phyloP scores from a whole-genome alignment of 2,329 filamentous ascomycete genomes.

The Didymella pomorum region DNA sequence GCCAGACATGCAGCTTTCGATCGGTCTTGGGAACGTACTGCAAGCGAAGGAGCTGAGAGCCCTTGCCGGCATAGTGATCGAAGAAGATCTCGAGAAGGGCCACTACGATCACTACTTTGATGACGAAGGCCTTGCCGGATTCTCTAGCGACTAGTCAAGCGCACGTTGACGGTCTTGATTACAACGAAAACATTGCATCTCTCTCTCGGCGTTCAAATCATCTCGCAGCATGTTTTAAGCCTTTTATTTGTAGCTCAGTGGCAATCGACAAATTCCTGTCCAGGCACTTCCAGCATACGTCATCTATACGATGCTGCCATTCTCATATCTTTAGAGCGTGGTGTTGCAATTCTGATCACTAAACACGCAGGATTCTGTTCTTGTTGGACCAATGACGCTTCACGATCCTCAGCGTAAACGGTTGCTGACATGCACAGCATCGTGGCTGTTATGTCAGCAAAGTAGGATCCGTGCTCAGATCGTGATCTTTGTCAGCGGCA shows the following conservation, averaged over 20 bases:
- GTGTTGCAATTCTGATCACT: background rate
- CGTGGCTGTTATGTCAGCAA: background rate
- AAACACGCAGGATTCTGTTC: background rate
- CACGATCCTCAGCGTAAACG: background rate
- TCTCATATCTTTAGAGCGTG: background rate
- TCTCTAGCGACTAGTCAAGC: slow-evolving; percentile 6
- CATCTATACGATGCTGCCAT: background rate
- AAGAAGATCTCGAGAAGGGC: slow-evolving; percentile 28
- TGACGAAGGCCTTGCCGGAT: slow-evolving; percentile 27
- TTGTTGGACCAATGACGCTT: background rate
- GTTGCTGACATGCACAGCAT: background rate
- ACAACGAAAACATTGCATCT: background rate
- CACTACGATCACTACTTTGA: slow-evolving; percentile 22
- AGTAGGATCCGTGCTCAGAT: background rate
- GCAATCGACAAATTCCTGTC: background rate
- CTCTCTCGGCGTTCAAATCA: background rate
- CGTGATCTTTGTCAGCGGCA: background rate
- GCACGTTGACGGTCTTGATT: background rate
- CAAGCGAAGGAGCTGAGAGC: slow-evolving; percentile 28
- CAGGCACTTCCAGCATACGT: background rate
- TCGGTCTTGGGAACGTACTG: slow-evolving; percentile 38
- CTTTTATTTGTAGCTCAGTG: background rate
- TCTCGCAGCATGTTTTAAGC: background rate
- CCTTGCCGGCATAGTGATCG: slow-evolving; percentile 31
- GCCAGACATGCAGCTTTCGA: slow-evolving; percentile 36